Conservation (phyloP, 169 alveolate genomes). For the Toxoplasma gondii region DNA sequence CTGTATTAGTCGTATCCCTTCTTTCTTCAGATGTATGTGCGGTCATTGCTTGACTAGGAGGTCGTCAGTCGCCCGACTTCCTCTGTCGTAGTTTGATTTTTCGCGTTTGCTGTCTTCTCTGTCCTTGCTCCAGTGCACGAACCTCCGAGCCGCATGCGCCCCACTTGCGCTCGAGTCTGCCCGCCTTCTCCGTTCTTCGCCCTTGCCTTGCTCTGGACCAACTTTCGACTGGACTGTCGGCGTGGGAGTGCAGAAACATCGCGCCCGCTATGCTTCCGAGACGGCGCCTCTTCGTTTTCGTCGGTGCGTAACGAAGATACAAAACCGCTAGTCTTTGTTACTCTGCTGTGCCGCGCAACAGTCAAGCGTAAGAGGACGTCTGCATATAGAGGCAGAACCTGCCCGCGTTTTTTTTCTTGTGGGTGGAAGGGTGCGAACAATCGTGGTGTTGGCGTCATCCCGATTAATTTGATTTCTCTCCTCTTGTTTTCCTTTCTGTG, state of each 20-base stretch:
- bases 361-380: too few relatives aligned
- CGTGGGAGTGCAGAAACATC: neutral
- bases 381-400: too few relatives aligned
- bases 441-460: too few relatives aligned
- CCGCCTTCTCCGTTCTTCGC: neutral
- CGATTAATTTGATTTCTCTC: too few relatives aligned
- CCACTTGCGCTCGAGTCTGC: neutral
- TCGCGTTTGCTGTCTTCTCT: neutral
- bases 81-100: neutral
- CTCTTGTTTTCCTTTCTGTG: too few relatives aligned
- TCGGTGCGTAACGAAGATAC: too few relatives aligned
- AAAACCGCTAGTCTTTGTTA: neutral
- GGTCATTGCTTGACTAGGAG: neutral
- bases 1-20: neutral
- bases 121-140: neutral
- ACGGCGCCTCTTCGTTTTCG: too few relatives aligned
- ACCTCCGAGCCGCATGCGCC: slow-evolving; percentile 30
- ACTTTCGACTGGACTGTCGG: neutral
- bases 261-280: neutral
- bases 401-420: too few relatives aligned
- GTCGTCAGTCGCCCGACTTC: neutral
- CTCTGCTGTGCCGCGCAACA: neutral
- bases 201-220: neutral
- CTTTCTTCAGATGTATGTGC: neutral
- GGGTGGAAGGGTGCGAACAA: too few relatives aligned